Evolutionary conservation across 1,284 basidiomycete species (phyloP).

Genomic region (Cutaneotrichosporon cutaneum): DNA sequence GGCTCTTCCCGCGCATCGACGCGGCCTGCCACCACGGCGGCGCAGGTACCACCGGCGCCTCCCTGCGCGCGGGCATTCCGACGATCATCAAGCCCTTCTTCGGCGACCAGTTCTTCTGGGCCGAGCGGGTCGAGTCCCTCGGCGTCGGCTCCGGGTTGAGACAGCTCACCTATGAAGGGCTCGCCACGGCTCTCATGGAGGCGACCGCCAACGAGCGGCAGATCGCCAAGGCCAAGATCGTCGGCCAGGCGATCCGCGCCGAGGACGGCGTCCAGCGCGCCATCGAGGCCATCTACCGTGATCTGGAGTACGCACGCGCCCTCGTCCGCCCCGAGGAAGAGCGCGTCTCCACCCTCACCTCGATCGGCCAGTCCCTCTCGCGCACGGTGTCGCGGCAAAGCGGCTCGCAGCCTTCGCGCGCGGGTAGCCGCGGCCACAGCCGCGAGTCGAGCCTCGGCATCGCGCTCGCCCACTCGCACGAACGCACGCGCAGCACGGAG

Average conservation of each 20-base stretch:
- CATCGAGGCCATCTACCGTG: conserved; percentile 87
- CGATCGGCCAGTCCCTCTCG: not conserved
- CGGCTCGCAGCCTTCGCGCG: not conserved
- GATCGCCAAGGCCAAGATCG: conserved; percentile 73
- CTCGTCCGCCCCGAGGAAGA: not conserved
- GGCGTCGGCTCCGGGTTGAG: conserved; percentile 83
- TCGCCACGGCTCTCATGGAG: conserved; percentile 71
- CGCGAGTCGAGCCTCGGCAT: not conserved
- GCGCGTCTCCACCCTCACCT: too few species aligned
- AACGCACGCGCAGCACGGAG: conserved; percentile 6
- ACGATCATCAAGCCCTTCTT: conserved; percentile 98
- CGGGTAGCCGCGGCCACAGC: not conserved
- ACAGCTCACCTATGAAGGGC: conserved; percentile 73
- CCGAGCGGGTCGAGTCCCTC: conserved; percentile 86
- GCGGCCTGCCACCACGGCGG: conserved; percentile 97
- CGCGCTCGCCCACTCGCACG: conserved; percentile 4
- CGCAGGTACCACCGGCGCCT: conserved; percentile 92
- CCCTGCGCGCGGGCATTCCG: conserved; percentile 67
- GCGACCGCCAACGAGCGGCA: conserved; percentile 87
- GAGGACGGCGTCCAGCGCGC: conserved; percentile 86
- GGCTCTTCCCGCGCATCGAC: conserved; percentile 91
- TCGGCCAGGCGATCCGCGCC: conserved; percentile 84
- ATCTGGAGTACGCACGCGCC: conserved; percentile 72
- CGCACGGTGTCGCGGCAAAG: not conserved
- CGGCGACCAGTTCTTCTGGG: conserved; percentile 97